Evolutionary conservation across 768 basidiomycete genomes (phyloP).

Genomic region (Termitomyces sp.): DNA sequence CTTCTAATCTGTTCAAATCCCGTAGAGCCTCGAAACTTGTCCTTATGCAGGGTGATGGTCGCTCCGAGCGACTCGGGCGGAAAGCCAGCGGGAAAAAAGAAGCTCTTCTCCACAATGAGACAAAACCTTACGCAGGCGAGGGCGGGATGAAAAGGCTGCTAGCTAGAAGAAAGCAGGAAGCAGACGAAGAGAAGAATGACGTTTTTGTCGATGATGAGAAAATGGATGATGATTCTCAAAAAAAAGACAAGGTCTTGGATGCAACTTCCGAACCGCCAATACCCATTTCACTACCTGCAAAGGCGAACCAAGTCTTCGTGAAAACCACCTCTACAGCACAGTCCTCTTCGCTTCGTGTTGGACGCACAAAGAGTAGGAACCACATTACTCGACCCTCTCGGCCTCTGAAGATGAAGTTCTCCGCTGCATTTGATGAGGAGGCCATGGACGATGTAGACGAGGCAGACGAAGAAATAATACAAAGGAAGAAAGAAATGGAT

Average conservation of each 20-base stretch:
- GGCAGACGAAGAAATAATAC: conserved; percentile 24
- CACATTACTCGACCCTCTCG: conserved; percentile 55
- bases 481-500: conserved; percentile 37
- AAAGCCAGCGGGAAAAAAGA: conserved; percentile 33
- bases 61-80: conserved; percentile 40
- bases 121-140: conserved; percentile 75
- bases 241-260: conserved; percentile 11
- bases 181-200: conserved; percentile 35
- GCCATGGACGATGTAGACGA: conserved; percentile 35
- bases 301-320: conserved; percentile 27
- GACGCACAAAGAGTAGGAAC: conserved; percentile 52
- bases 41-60: conserved; percentile 59
- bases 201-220: conserved; percentile 20
- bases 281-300: conserved; percentile 20
- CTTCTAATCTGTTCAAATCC: conserved; percentile 62
- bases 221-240: conserved; percentile 18
- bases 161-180: conserved; percentile 55
- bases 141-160: conserved; percentile 77
- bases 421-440: conserved; percentile 58
- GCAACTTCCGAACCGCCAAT: conserved; percentile 13
- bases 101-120: conserved; percentile 40
- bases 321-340: conserved; percentile 20
- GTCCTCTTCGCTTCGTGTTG: conserved; percentile 61
- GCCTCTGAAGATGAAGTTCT: conserved; percentile 51
- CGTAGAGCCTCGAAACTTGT: conserved; percentile 36